Evolutionary conservation across 192 early-diverging fungal species (phyloP).

Genomic region (Dispira parvispora): DNA sequence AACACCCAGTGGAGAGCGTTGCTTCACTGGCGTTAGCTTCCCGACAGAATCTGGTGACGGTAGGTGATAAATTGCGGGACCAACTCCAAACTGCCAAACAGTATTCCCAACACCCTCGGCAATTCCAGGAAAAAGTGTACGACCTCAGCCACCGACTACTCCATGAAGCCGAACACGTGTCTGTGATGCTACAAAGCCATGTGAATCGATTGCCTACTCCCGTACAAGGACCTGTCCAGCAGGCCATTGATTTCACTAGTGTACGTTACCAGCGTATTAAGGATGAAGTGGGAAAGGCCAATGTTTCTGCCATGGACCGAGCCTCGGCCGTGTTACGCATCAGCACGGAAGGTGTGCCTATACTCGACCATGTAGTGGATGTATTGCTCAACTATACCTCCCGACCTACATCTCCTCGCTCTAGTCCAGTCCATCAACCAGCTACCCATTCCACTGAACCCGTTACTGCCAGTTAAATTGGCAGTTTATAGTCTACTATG

Average conservation of each 20-base stretch:
- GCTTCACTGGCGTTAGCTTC: constrained; percentile 18
- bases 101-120: background rate
- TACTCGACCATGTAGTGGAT: constrained; percentile 15
- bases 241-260: constrained; percentile 26
- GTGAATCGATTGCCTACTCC: constrained; percentile 18
- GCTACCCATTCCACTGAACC: background rate
- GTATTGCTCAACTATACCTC: constrained; percentile 14
- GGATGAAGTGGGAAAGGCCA: constrained; percentile 23
- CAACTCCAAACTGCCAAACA: constrained; percentile 11
- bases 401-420: constrained; percentile 29
- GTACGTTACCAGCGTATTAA: constrained; percentile 29
- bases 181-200: background rate
- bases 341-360: constrained; percentile 24
- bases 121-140: constrained; percentile 19
- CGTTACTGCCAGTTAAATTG: too few relatives aligned
- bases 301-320: constrained; percentile 31
- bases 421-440: background rate
- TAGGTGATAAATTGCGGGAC: constrained; percentile 13
- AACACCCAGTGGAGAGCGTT: constrained; percentile 14
- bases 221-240: constrained; percentile 25
- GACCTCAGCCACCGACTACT: constrained; percentile 2
- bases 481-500: too few relatives aligned
- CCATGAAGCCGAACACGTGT: background rate
- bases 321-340: constrained; percentile 31
- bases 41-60: constrained; percentile 9